Percentiles rank a stretch among this genome's conserved stretches.
phyloP scores from a whole-genome alignment of 805 yeast genomes.

The Danielia reshetovae region DNA sequence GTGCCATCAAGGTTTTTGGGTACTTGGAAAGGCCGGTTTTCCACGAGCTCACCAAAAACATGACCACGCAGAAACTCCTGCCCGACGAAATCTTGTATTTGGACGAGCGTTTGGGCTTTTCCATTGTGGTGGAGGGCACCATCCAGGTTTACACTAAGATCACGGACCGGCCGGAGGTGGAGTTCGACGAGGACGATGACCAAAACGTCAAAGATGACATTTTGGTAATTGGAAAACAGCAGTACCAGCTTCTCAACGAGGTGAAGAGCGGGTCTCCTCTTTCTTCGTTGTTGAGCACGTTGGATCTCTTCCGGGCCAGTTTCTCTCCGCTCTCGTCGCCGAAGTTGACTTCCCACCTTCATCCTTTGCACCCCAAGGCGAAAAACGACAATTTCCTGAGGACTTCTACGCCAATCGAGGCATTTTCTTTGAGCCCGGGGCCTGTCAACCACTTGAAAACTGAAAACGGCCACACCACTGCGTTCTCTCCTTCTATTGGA shows the following conservation, averaged over 20 bases:
- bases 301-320: slow-evolving; percentile 56
- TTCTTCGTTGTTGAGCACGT: slow-evolving; percentile 75
- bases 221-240: slow-evolving; percentile 50
- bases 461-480: not conserved
- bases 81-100: slow-evolving; percentile 72
- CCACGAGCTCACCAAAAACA: slow-evolving; percentile 85
- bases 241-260: slow-evolving; percentile 72
- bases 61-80: slow-evolving; percentile 82
- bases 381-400: not conserved
- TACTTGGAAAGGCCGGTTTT: slow-evolving; percentile 87
- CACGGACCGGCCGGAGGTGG: slow-evolving; percentile 14
- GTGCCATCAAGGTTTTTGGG: slow-evolving; percentile 92
- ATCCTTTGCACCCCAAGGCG: not conserved
- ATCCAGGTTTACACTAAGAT: slow-evolving; percentile 72
- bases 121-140: slow-evolving; percentile 89
- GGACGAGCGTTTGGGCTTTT: slow-evolving; percentile 77
- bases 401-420: not conserved
- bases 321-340: slow-evolving; percentile 1
- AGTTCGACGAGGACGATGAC: slow-evolving; percentile 20
- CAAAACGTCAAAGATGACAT: slow-evolving; percentile 37
- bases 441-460: not conserved
- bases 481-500: not conserved
- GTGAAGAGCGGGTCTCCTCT: slow-evolving; percentile 81
- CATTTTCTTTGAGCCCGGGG: not conserved
- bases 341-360: not conserved